A percentile compares a stretch with the other conserved stretches of the same genome.
phyloP scores from a whole-genome alignment of 73 alveolate species.

The Paramecium bursaria region DNA sequence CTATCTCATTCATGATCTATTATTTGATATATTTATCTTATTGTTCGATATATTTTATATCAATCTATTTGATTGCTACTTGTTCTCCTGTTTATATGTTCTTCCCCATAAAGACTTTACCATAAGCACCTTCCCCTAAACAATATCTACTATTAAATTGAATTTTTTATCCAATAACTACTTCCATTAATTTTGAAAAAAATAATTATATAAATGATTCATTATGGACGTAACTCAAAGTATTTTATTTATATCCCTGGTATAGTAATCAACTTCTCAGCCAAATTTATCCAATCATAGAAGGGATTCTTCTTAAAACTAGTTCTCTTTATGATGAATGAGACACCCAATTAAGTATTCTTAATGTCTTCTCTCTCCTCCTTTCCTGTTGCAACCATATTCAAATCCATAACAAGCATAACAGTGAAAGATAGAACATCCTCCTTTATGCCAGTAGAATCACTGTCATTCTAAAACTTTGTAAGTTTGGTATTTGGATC shows the following conservation, averaged over 20 bases:
- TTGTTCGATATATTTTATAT: slow-evolving; percentile 32
- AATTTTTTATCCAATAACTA: too few species aligned
- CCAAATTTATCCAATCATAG: slow-evolving; percentile 42
- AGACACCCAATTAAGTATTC: background rate
- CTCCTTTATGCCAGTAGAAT: slow-evolving; percentile 4
- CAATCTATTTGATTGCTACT: slow-evolving; percentile 54
- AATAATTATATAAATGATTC: background rate
- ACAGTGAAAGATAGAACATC: slow-evolving; percentile 13
- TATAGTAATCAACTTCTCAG: slow-evolving; percentile 37
- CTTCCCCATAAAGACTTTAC: slow-evolving; percentile 38
- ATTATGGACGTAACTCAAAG: slow-evolving; percentile 14
- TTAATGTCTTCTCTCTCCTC: slow-evolving; percentile 33
- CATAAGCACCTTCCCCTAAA: slow-evolving; percentile 61
- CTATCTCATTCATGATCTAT: slow-evolving; percentile 48
- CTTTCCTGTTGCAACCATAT: slow-evolving; percentile 10
- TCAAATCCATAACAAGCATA: slow-evolving; percentile 41
- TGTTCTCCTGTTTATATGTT: slow-evolving; percentile 9
- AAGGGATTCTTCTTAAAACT: slow-evolving; percentile 43
- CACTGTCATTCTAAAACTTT: slow-evolving; percentile 23
- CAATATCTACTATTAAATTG: slow-evolving; percentile 26
- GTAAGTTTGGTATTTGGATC: slow-evolving; percentile 35
- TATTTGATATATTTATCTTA: slow-evolving; percentile 53
- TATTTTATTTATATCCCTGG: slow-evolving; percentile 37
- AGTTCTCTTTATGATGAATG: slow-evolving; percentile 17
- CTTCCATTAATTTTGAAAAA: background rate